Conservation (phyloP, 2,329 filamentous ascomycete species). For the Hypocreales sp. region DNA sequence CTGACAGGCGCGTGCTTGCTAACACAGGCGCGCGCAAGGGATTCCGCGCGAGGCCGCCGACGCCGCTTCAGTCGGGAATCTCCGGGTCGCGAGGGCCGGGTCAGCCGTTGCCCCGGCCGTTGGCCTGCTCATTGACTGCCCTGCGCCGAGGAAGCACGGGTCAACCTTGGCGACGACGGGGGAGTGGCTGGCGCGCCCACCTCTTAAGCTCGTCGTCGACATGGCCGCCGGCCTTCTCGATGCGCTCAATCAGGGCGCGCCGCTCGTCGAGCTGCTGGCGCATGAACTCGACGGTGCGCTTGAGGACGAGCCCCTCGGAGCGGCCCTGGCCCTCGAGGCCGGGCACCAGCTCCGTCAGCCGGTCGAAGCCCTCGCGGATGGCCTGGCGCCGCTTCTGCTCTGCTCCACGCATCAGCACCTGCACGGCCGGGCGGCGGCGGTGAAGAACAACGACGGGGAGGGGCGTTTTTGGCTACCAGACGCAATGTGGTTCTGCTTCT, state of each 20-base stretch:
- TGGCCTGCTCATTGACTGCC: constrained; percentile 4
- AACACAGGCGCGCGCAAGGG: no score
- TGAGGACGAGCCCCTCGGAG: constrained; percentile 73
- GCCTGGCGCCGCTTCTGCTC: constrained; percentile 36
- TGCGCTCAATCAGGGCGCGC: constrained; percentile 37
- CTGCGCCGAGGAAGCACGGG: neutral
- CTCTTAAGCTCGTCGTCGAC: constrained; percentile 32
- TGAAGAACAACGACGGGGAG: neutral
- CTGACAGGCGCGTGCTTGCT: no score
- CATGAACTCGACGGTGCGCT: constrained; percentile 52
- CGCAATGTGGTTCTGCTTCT: constrained; percentile 39
- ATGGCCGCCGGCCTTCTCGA: constrained; percentile 42
- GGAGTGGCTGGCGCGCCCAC: constrained; percentile 11
- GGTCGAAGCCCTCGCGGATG: constrained; percentile 73
- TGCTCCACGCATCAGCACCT: no score
- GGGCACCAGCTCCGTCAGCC: constrained; percentile 64
- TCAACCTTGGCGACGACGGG: no score
- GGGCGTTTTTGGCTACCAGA: constrained; percentile 23
- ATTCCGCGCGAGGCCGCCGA: no score
- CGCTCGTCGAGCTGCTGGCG: constrained; percentile 43
- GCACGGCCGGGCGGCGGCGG: neutral
- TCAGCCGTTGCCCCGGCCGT: constrained; percentile 1
- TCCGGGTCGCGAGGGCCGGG: no score
- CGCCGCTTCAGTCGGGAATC: no score
- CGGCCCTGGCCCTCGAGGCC: constrained; percentile 70